Base-by-base conservation (phyloP, 2,329 filamentous ascomycete species). In the Knoxdaviesia proteae region DNA sequence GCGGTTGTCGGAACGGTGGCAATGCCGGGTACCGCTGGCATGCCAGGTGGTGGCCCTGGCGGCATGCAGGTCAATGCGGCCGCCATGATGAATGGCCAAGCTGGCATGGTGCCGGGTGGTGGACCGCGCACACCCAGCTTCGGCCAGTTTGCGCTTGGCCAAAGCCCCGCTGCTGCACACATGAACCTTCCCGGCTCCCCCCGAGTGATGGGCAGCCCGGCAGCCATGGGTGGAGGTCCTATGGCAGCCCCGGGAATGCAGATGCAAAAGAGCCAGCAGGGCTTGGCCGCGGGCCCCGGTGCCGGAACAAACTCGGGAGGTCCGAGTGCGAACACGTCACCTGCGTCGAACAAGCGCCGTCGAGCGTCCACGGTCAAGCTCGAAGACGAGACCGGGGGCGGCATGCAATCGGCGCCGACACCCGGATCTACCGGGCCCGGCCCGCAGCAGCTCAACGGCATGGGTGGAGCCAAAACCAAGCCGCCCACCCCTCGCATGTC, bases 161-260 rank as follows among this genome's bases (percentile, higher is more conserved):
- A 69, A 34, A 77, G 72, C 48, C 74, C 74, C 29, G 72, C 72
- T 8, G 58, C 68, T 33, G 61, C 62, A n/a, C 70, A 77, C 49
- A 66, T 76, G 48, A 66, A 70, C 50, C 63, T 77, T 5, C 73
- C 74, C 32, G 74, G 71, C 10, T 77, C 74, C 9, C 74, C 74
- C 41, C 72, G 74, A 43, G 51, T 64, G 44, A 58, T 69, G 38
- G 67, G 71, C 43, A 77, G 72, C 53, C 76, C 76, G 6, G 73
- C 20, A 20, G 20, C 71, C 11, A 67, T 69, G 20, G 20, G 20
- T 20, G 20, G 20, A 20, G 20, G 9, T 72, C 69, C 10, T 64
- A 75, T 77, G 66, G 71, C 75, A 54, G 71, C 74, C 42, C 74
- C 74, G 29, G 64, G 65, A 47, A 80, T 80, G 75, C 71, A 75